Evolutionary conservation across 495 filamentous ascomycete genomes (phyloP), one percentile per base, ranked within the genome.

Genomic region (Lasiosphaeriaceae sp.): DNA sequence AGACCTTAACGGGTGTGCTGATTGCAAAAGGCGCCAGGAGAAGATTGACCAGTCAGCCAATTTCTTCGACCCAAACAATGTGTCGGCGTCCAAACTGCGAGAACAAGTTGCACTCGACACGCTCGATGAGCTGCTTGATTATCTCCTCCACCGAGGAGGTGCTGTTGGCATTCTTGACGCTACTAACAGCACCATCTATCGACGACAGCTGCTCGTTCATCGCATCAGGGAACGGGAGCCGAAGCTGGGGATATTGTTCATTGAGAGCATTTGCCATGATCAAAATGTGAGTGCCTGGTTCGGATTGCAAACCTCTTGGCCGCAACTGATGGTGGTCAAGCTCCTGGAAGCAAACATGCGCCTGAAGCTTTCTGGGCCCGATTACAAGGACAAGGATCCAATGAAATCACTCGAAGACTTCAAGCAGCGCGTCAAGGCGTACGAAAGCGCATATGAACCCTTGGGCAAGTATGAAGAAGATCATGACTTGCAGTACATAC

Each of bases 81-180:
- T 84, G 66, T 79, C 82, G 51, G 94, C 94, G 2, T 82, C 91
- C 22, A 86, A 84, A 66, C 74, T 98, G 20, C 83, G 94, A 57
- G 94, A 98, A 67, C 89, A 95, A 65, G 88, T 95, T 19, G 94
- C 94, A 1, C 80, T 96, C 60, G 89, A 92, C 57, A 97, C 94
- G 2, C 77, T 97, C 14, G 90, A 98, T 61, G 94, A 98, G 63
- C 74, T 96, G 19, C 72, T 98, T 39, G 85, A 96, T 44, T 98
- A 92, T 65, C 83, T 98, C 37, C 74, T 98, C 34, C 77, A 87
- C 22, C 74, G 85, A 51, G 88, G 87, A 19, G 94, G 94, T 43
- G 91, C 90, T 49, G 87, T 98, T n/a, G 94, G 94, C n/a, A 97
- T 97, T 58, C 82, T 97, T 17, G 93, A 97, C 75, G 93, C 93